phyloP scores from a whole-genome alignment of 139 green algal genomes.

The Trebouxia sp. region DNA sequence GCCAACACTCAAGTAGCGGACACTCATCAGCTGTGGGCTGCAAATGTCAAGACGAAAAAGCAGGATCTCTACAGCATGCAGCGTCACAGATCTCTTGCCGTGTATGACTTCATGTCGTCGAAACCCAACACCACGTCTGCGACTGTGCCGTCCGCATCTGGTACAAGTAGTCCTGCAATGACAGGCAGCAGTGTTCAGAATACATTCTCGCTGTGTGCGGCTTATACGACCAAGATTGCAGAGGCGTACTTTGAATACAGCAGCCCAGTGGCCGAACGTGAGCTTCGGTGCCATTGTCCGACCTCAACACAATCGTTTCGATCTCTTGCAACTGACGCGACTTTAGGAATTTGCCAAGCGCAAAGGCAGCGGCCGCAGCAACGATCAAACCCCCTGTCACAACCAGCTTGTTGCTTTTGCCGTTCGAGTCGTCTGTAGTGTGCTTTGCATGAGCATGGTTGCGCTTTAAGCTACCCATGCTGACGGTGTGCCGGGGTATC shows the following conservation, averaged over 20 bases:
- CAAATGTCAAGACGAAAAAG: too few species aligned
- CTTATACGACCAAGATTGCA: not conserved
- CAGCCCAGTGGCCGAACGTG: slow-evolving; percentile 63
- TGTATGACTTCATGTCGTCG: slow-evolving; percentile 60
- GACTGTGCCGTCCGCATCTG: slow-evolving; percentile 47
- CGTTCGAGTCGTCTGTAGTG: not conserved
- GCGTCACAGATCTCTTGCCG: slow-evolving; percentile 27
- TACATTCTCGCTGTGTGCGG: too few species aligned
- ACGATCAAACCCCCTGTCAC: slow-evolving; percentile 4
- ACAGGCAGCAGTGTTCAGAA: too few species aligned
- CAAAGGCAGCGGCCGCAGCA: slow-evolving; percentile 7
- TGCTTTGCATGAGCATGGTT: not conserved
- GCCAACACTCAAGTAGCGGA: not conserved
- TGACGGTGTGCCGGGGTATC: too few species aligned
- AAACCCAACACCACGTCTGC: slow-evolving; percentile 79
- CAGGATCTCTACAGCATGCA: not conserved
- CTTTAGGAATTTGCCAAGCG: not conserved
- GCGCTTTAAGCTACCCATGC: too few species aligned
- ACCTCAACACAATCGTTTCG: slow-evolving; percentile 24
- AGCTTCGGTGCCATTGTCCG: slow-evolving; percentile 53
- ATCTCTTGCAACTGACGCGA: not conserved
- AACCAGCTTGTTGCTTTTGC: not conserved
- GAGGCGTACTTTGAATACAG: slow-evolving; percentile 50
- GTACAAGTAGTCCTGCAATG: slow-evolving; percentile 55
- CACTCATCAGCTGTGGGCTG: too few species aligned